Evolutionary conservation across 2,329 filamentous ascomycete genomes (phyloP).

Genomic region (Colletotrichum liaoningense): DNA sequence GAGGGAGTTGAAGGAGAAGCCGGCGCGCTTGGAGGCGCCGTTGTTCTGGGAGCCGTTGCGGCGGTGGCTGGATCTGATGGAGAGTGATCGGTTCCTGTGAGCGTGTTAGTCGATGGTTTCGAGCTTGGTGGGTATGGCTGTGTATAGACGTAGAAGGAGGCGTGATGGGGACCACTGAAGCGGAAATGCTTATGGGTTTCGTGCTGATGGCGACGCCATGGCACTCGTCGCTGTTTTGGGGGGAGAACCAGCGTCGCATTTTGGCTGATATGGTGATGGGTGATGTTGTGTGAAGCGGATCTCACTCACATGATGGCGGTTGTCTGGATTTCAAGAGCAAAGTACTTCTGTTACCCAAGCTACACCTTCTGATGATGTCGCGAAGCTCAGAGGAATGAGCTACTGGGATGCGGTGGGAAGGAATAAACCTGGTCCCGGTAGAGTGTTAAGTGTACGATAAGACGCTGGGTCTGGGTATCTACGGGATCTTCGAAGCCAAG

Average conservation of each 20-base stretch:
- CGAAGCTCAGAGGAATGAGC: neutral
- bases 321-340: neutral
- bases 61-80: constrained; percentile 74
- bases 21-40: constrained; percentile 48
- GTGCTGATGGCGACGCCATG: neutral
- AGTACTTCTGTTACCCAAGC: neutral
- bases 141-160: neutral
- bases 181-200: neutral
- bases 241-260: constrained; percentile 29
- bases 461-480: neutral
- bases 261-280: neutral
- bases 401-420: neutral
- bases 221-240: constrained; percentile 17
- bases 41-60: constrained; percentile 52
- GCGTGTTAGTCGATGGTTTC: neutral
- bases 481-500: constrained; percentile 5
- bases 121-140: neutral
- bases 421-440: constrained; percentile 6
- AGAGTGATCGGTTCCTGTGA: constrained; percentile 78
- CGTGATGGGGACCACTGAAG: neutral
- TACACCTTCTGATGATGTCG: neutral
- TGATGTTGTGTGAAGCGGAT: neutral
- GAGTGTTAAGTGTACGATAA: neutral
- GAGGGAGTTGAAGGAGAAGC: constrained; percentile 86
- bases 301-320: constrained; percentile 27